A percentile compares a stretch with the other conserved stretches of the same genome.
Conservation (phyloP, 2,329 filamentous ascomycete species). For the Botrytis hyacinthi region DNA sequence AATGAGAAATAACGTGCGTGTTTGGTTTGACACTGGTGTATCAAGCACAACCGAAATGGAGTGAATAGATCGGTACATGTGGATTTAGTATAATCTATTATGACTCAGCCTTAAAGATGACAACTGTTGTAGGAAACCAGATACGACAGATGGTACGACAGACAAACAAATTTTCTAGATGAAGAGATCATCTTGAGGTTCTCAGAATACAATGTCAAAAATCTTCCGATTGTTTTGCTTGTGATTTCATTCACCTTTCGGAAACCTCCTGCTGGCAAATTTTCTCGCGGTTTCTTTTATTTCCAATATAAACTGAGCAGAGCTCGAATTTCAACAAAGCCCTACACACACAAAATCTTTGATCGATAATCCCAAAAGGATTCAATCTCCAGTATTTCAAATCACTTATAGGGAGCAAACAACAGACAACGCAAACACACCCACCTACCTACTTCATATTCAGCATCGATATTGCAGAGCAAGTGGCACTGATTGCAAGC, state of each 20-base stretch:
- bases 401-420: no score
- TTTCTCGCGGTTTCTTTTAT: neutral
- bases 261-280: neutral
- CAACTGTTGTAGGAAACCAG: neutral
- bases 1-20: neutral
- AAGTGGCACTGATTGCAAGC: neutral
- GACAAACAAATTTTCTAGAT: neutral
- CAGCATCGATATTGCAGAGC: neutral
- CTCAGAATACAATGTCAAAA: neutral
- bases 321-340: neutral
- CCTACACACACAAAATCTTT: neutral
- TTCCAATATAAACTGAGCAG: neutral
- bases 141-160: neutral
- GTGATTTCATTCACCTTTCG: neutral
- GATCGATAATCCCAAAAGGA: no score
- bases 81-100: neutral
- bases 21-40: neutral
- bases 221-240: neutral
- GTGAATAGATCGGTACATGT: neutral
- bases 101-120: neutral
- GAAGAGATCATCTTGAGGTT: neutral
- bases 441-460: neutral
- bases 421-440: neutral
- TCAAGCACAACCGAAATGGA: neutral
- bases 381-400: no score